Percentiles rank a stretch among this genome's conserved stretches.
These are phyloP conservation scores for Clavispora asparagi DNA, from an alignment of 805 yeast genomes.

Conservation along the genomic window DNA sequence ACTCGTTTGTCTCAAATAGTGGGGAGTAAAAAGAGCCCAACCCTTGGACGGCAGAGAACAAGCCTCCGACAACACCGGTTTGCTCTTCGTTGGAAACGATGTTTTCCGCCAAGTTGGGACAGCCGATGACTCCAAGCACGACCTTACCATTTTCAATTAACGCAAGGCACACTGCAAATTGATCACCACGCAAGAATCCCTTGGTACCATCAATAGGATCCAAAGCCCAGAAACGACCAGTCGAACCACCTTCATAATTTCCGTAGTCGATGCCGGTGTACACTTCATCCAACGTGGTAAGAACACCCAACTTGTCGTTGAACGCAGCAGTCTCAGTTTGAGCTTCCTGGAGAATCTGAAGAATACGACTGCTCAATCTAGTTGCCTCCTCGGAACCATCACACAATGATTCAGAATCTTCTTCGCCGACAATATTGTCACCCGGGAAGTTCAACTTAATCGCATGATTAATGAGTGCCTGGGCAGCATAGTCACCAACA, in stretches of 20 bases:
- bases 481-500: conserved; percentile 93
- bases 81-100: conserved; percentile 31
- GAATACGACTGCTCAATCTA: conserved; percentile 48
- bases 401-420: conserved; percentile 67
- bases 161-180: conserved; percentile 93
- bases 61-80: conserved; percentile 53
- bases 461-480: conserved; percentile 85
- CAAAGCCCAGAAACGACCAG: conserved; percentile 90
- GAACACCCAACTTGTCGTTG: conserved; percentile 32
- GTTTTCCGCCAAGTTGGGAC: conserved; percentile 78
- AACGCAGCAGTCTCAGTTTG: conserved; percentile 40
- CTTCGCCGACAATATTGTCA: conserved; percentile 93
- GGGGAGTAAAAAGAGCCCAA: conserved; percentile 59
- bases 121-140: conserved; percentile 89
- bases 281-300: conserved; percentile 45
- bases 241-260: conserved; percentile 67
- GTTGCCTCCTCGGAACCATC: conserved; percentile 35
- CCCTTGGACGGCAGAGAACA: conserved; percentile 65
- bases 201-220: conserved; percentile 98
- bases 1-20: conserved; percentile 30
- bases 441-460: conserved; percentile 71
- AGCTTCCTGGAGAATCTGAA: conserved; percentile 51
- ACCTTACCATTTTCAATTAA: conserved; percentile 81
- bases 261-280: conserved; percentile 74
- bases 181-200: conserved; percentile 94